phyloP scores from a whole-genome alignment of 1,284 basidiomycete species.

The Cutaneotrichosporon mucoides region DNA sequence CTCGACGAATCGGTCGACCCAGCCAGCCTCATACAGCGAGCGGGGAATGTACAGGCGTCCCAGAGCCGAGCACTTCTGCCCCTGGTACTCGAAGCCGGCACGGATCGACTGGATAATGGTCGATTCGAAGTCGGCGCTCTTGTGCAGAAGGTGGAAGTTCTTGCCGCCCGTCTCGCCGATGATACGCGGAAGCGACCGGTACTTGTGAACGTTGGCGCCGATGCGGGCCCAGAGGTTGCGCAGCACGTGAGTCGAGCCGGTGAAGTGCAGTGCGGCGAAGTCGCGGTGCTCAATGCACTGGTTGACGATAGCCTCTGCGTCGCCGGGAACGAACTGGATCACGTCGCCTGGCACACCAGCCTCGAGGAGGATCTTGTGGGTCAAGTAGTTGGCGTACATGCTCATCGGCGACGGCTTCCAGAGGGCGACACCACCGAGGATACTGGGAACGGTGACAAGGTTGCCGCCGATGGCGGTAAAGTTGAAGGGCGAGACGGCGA shows the following conservation, averaged over 20 bases:
- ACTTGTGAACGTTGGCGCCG: conserved; percentile 69
- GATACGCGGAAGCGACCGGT: conserved; percentile 73
- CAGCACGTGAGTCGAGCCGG: conserved; percentile 84
- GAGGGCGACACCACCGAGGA: conserved; percentile 82
- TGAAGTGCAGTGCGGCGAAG: conserved; percentile 85
- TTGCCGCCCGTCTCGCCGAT: conserved; percentile 65
- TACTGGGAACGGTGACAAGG: conserved; percentile 60
- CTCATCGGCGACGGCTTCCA: conserved; percentile 92
- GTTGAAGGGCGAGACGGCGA: conserved; percentile 91
- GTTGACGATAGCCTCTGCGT: conserved; percentile 63
- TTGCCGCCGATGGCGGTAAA: conserved; percentile 55
- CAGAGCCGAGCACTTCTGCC: conserved; percentile 70
- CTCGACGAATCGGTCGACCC: conserved; percentile 68
- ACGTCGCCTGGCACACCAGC: conserved; percentile 85
- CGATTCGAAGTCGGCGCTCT: conserved; percentile 71
- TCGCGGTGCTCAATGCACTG: conserved; percentile 62
- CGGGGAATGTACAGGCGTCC: conserved; percentile 82
- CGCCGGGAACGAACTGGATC: conserved; percentile 84
- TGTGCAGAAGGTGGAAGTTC: conserved; percentile 85
- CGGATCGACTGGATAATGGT: conserved; percentile 76
- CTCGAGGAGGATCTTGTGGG: conserved; percentile 77
- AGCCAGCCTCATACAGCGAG: conserved; percentile 72
- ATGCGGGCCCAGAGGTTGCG: conserved; percentile 89
- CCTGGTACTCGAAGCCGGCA: conserved; percentile 82
- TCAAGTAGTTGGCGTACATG: conserved; percentile 81